Evolutionary conservation across 768 basidiomycete species (phyloP), one percentile per base, ranked within the genome.

Genomic region (Hirschioporus abietinus): DNA sequence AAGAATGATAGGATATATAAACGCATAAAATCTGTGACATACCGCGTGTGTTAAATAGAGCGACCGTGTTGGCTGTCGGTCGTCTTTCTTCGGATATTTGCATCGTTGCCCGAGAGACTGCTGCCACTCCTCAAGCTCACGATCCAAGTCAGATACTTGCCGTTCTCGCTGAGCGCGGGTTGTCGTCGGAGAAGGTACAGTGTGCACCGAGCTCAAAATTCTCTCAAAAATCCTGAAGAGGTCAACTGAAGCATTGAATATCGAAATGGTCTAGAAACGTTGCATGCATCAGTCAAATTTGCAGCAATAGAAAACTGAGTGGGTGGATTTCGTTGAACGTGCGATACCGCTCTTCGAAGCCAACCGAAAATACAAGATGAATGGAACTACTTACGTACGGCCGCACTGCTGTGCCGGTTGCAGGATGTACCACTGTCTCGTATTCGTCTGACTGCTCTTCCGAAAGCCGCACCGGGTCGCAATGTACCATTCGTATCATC

Each of bases 381-480:
- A 52, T 61, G 60, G 60, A 34, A 15, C 25, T 25, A 61, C 60
- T 61, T 25, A 61, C 60, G 60, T 61, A 34, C 15, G 30, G 60
- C 24, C 60, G 60, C 25, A 61, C 60, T 25, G 60, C 60, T 25
- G 30, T 25, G 25, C 60, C 60, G 3, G 60, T 25, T 25, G 30
- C 60, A 61, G 60, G 60, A 61, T 61, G 60, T 34, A 61, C 60
- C 25, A 61, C 30, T 17, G 60, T 61, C 30, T 61, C 60, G 60
- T 61, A 61, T 34, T 61, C 60, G 60, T 61, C 60, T 25, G 60
- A 34, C 60, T 61, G 60, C 60, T 61, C 60, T 23, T 61, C 60
- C 25, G 60, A 61, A 25, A 61, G 60, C 24, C 60, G 60, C 17
- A 34, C 30, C 25, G 60, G 24, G 60, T 61, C 60, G 60, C 60